Conservation (phyloP, 2,329 filamentous ascomycete species). For the Chaetomium olivaceum region DNA sequence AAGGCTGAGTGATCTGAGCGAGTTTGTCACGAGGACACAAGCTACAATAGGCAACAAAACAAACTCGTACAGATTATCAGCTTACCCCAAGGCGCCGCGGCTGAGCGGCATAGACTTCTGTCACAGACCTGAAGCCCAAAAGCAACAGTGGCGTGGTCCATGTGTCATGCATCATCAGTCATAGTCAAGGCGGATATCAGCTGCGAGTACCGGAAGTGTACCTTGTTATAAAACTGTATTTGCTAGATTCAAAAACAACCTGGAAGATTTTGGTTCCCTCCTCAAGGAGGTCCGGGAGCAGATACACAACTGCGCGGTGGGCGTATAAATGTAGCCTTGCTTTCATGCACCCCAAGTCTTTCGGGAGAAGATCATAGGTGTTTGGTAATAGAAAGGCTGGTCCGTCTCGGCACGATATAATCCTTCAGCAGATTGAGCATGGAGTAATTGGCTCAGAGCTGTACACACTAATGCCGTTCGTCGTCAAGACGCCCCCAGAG, state of each 20-base stretch:
- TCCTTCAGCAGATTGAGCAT: conserved; percentile 60
- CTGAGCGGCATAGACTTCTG: not conserved
- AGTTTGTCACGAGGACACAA: not conserved
- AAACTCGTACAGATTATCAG: not conserved
- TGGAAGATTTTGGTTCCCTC: not conserved
- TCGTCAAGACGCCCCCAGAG: conserved; percentile 7
- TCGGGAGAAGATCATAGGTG: conserved; percentile 46
- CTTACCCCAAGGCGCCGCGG: not conserved
- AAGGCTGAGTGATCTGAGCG: not conserved
- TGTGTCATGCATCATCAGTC: not conserved
- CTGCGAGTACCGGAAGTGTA: not conserved
- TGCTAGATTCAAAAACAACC: not conserved
- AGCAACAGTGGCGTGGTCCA: conserved; percentile 1
- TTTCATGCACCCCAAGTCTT: conserved; percentile 57
- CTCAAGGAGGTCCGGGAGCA: not conserved
- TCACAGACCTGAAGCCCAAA: not conserved
- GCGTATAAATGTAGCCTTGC: conserved; percentile 47
- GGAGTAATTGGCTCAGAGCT: conserved; percentile 50
- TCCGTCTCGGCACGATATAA: conserved; percentile 57
- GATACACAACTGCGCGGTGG: not conserved
- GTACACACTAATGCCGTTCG: conserved; percentile 61
- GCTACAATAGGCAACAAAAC: not conserved
- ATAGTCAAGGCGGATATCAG: not conserved
- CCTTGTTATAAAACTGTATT: not conserved
- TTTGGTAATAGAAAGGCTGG: conserved; percentile 58